These are phyloP conservation scores for Xylaria sp. DNA, from an alignment of 2,329 filamentous ascomycete species.

Conservation along the genomic window DNA sequence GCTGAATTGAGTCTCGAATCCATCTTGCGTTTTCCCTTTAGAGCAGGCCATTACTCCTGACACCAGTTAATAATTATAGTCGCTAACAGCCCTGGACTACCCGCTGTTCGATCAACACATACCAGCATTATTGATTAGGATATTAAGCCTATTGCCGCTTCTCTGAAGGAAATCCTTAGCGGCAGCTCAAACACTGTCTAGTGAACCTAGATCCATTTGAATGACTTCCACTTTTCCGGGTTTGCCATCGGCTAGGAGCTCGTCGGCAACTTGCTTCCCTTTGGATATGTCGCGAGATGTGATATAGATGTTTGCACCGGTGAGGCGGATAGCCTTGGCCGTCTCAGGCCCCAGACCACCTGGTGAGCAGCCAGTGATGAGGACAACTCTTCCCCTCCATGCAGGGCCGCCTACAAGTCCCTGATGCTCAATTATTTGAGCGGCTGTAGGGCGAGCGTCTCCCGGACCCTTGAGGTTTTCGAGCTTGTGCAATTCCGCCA, in stretches of 20 bases:
- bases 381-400: slow-evolving; percentile 1
- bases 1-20: slow-evolving; percentile 19
- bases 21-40: slow-evolving; percentile 7
- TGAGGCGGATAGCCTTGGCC: background rate
- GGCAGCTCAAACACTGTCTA: slow-evolving; percentile 17
- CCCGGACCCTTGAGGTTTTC: background rate
- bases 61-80: background rate
- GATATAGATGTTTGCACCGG: slow-evolving; percentile 28
- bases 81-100: background rate
- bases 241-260: slow-evolving; percentile 16
- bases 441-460: background rate
- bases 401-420: background rate
- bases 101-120: background rate
- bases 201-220: slow-evolving; percentile 27
- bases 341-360: slow-evolving; percentile 10
- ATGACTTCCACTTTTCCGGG: slow-evolving; percentile 28
- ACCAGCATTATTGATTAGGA: slow-evolving; percentile 21
- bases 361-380: slow-evolving; percentile 10
- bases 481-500: background rate
- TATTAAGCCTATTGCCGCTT: slow-evolving; percentile 8
- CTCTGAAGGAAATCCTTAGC: background rate
- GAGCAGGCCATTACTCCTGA: slow-evolving; percentile 7
- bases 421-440: background rate
- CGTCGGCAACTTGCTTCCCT: slow-evolving; percentile 19
- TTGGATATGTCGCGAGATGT: slow-evolving; percentile 25